Percentiles rank a stretch among this genome's conserved stretches.
These are phyloP conservation scores for Mycena latifolia DNA, from an alignment of 768 basidiomycete species.

Conservation along the genomic window DNA sequence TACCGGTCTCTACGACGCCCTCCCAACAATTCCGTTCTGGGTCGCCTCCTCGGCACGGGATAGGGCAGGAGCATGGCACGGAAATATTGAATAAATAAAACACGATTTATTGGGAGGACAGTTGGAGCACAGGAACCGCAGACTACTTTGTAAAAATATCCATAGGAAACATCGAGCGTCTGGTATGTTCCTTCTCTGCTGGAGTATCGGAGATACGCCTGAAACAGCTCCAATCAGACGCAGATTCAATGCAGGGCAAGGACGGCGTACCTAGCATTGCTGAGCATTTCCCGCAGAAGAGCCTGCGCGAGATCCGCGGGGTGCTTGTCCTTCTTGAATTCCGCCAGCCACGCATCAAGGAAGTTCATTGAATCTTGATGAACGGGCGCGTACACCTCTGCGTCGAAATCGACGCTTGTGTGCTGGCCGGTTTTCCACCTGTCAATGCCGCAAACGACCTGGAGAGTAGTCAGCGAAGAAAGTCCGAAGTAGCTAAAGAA, in stretches of 20 bases:
- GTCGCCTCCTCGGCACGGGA: no score
- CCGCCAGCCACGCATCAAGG: not conserved
- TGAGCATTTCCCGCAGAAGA: not conserved
- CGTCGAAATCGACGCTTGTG: not conserved
- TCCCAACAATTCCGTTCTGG: no score
- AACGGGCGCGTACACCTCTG: not conserved
- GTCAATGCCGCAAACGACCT: slow-evolving; percentile 3
- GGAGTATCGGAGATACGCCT: not conserved
- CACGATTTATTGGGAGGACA: not conserved
- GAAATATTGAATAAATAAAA: no score
- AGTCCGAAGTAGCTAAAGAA: not conserved
- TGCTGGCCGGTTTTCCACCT: slow-evolving; percentile 2
- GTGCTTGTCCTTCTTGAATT: not conserved
- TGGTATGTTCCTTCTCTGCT: not conserved
- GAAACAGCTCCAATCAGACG: not conserved
- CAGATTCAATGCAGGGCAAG: accelerated
- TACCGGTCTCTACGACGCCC: no score
- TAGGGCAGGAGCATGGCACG: no score
- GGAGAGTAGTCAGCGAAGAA: not conserved
- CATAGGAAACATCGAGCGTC: not conserved
- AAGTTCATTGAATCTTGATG: not conserved
- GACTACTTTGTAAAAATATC: not conserved
- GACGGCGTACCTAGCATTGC: not conserved
- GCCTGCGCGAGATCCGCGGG: not conserved
- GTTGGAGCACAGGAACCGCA: no score